Evolutionary conservation across 768 basidiomycete genomes (phyloP).

Genomic region (Kwoniella europaea): DNA sequence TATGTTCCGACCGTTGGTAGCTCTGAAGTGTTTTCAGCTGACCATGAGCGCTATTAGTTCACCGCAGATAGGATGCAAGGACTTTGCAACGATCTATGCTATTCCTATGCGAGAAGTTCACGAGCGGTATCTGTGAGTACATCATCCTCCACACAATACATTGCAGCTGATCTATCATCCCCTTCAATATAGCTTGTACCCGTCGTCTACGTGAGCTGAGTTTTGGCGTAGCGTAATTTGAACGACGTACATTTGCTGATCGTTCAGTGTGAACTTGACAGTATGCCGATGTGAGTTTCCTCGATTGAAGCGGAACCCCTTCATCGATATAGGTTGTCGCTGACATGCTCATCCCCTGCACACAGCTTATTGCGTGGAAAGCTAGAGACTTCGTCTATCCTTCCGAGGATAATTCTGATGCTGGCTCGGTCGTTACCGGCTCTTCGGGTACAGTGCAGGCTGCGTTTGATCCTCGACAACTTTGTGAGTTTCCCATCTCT

Average conservation of each 20-base stretch:
- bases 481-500: conserved; percentile 11
- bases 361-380: conserved; percentile 9
- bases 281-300: conserved; percentile 28
- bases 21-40: too few species aligned
- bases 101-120: conserved; percentile 41
- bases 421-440: conserved; percentile 9
- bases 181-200: conserved; percentile 18
- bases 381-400: conserved; percentile 24
- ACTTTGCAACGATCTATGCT: conserved; percentile 38
- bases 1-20: too few species aligned
- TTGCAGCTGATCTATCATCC: too few species aligned
- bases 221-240: not conserved
- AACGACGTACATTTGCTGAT: too few species aligned
- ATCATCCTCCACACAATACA: too few species aligned
- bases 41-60: conserved; percentile 16
- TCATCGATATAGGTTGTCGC: too few species aligned
- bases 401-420: conserved; percentile 11
- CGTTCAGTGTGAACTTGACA: too few species aligned
- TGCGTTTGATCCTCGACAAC: conserved; percentile 30
- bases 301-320: too few species aligned
- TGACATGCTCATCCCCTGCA: too few species aligned
- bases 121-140: conserved; percentile 34
- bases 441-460: not conserved
- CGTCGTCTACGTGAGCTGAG: conserved; percentile 22
- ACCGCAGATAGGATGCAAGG: conserved; percentile 40